phyloP scores from a whole-genome alignment of 768 basidiomycete genomes.

The Mycena leptocephala region DNA sequence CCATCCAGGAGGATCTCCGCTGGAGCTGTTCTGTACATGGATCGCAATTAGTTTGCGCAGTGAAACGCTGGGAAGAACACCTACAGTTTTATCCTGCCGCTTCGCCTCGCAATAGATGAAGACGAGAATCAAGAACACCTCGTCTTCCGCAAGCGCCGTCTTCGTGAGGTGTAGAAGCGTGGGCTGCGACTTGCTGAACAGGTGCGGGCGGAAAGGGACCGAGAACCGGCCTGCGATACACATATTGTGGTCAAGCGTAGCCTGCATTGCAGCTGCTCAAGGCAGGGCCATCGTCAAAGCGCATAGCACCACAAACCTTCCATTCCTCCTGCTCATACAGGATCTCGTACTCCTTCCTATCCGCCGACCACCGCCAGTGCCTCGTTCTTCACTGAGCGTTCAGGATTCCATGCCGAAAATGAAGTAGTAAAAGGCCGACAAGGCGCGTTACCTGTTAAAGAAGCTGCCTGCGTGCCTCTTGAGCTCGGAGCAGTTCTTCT shows the following conservation, averaged over 20 bases:
- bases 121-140: constrained; percentile 55
- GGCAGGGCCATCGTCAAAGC: background rate
- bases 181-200: constrained; percentile 62
- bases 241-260: constrained; percentile 42
- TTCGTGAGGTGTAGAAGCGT: constrained; percentile 57
- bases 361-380: constrained; percentile 63
- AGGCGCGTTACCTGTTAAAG: constrained; percentile 41
- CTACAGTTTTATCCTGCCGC: constrained; percentile 53
- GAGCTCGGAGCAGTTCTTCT: constrained; percentile 57
- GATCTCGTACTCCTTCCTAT: constrained; percentile 63
- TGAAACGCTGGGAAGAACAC: constrained; percentile 5
- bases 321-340: constrained; percentile 62
- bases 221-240: constrained; percentile 57
- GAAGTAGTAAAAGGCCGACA: background rate
- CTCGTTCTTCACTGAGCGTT: constrained; percentile 48
- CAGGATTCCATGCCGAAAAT: background rate
- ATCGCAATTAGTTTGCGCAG: background rate
- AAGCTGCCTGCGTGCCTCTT: constrained; percentile 57
- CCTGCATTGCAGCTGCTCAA: constrained; percentile 32
- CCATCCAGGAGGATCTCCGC: constrained; percentile 24
- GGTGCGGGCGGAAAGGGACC: constrained; percentile 65
- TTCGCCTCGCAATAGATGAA: constrained; percentile 55
- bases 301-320: constrained; percentile 51
- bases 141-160: constrained; percentile 57
- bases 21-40: constrained; percentile 32